Conservation (phyloP, 2,329 filamentous ascomycete species). For the Diaporthe destruens region DNA sequence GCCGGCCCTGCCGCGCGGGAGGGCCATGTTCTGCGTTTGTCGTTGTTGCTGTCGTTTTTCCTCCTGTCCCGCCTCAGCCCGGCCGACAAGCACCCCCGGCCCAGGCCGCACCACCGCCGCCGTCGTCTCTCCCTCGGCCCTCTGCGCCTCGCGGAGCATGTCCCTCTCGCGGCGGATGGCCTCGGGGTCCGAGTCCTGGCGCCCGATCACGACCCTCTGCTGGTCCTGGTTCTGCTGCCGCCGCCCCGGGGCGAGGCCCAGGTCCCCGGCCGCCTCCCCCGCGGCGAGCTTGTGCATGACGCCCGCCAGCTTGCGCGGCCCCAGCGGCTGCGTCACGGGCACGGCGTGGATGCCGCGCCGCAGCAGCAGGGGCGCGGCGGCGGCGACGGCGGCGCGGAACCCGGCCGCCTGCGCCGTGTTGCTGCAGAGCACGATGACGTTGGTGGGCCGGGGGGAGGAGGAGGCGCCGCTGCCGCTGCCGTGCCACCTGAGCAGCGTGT, state of each 20-base stretch:
- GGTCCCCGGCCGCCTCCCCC: too few relatives aligned
- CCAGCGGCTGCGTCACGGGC: conserved; percentile 34
- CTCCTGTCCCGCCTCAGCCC: background rate
- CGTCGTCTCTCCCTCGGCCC: background rate
- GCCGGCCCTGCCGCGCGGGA: background rate
- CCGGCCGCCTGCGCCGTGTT: conserved; percentile 30
- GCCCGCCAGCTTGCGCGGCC: conserved; percentile 34
- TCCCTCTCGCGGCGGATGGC: conserved; percentile 37
- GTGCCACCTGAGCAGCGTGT: conserved; percentile 27
- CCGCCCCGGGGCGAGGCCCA: too few relatives aligned
- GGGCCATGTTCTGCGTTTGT: conserved; percentile 8
- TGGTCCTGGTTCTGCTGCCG: background rate
- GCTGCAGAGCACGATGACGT: conserved; percentile 29
- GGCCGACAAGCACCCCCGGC: background rate
- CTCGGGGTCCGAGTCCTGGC: conserved; percentile 37
- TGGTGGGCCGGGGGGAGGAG: background rate
- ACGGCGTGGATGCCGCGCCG: conserved; percentile 33
- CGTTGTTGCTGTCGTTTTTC: too few relatives aligned
- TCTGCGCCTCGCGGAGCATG: conserved; percentile 5
- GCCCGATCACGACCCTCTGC: conserved; percentile 32
- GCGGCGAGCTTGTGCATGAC: conserved; percentile 28
- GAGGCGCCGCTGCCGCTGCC: too few relatives aligned
- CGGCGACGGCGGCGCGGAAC: conserved; percentile 29
- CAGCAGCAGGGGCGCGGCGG: conserved; percentile 24
- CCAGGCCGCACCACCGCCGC: background rate